Base-by-base conservation (phyloP, 2,329 filamentous ascomycete genomes). In the Biscogniauxia sp. region DNA sequence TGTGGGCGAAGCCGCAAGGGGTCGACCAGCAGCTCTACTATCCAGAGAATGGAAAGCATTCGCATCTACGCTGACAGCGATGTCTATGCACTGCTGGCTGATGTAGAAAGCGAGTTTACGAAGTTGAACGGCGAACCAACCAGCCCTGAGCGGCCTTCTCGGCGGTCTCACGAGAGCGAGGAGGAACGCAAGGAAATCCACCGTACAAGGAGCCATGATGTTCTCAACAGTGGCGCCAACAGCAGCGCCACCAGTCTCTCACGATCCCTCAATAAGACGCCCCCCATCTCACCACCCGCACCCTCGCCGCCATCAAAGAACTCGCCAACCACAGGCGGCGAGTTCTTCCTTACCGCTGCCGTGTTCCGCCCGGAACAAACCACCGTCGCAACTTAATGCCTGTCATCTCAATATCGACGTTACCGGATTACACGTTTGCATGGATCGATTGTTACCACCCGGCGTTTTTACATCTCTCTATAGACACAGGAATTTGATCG, bases 61-160 rank as follows among this genome's bases (percentile, higher is more conserved):
- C 84, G 84, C 20, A 82, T 90, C 66, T 90, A 90, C 65, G 87
- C 86, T 20, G 87, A 87, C 61, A 84, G 85, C 61, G 87, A 89
- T 53, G 83, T 91, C 8, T 89, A 87, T 65, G 82, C 84, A 1
- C 79, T 91, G 1, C 78, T 91, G 50, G 85, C 84, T 1, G 88
- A 90, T 65, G 88, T 90, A 15, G 87, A 90, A 72, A 79, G 79
- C 62, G 82, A 86, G 68, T 84, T 88, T 69, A 81, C 75, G 56
- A 76, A 77, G 60, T 78, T 82, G 69, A 76, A 76, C 53, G 76
- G 78, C 4, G 60, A 61, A 20, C 56, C 56, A 23, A 58, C 59
- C 51, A 66, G 57, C 53, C 68, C 67, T 17, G 63, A 68, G 58
- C 55, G 52, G 56, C 63, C 52, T 54, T 64, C 37, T 53, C 58